Conservation (phyloP, 208 protist genomes). For the Trypanosoma brucei region DNA sequence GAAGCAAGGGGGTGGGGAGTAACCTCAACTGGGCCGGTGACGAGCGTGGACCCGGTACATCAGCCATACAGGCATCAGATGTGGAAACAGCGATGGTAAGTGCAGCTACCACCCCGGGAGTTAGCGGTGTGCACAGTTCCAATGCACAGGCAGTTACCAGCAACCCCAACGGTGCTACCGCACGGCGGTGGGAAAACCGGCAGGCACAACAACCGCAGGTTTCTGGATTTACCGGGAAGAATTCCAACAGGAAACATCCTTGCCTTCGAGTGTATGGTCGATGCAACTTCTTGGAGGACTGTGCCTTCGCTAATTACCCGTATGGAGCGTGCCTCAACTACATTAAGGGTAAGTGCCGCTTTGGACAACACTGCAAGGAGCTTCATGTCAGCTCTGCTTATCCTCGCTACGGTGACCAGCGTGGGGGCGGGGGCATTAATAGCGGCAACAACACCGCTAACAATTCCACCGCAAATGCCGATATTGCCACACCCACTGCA, state of each 20-base stretch:
- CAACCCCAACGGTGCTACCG: slow-evolving; percentile 9
- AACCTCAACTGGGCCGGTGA: slow-evolving; percentile 22
- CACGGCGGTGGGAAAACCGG: slow-evolving; percentile 20
- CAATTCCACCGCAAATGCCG: neutral
- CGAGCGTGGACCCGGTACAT: slow-evolving; percentile 3
- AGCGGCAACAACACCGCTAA: slow-evolving; percentile 7
- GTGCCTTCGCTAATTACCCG: slow-evolving; percentile 84
- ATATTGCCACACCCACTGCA: neutral
- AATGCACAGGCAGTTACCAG: neutral
- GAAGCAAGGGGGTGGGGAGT: neutral
- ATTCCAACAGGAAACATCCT: slow-evolving; percentile 46
- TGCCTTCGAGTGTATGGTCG: slow-evolving; percentile 85
- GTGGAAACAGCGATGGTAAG: slow-evolving; percentile 23
- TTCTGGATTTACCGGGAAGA: slow-evolving; percentile 2
- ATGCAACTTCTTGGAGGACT: slow-evolving; percentile 88
- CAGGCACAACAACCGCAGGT: slow-evolving; percentile 6
- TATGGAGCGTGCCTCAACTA: slow-evolving; percentile 86
- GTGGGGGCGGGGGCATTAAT: slow-evolving; percentile 5
- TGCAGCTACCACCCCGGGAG: slow-evolving; percentile 9
- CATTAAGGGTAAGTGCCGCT: slow-evolving; percentile 90
- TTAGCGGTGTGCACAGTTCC: slow-evolving; percentile 15
- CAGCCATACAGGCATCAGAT: slow-evolving; percentile 20
- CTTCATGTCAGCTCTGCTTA: slow-evolving; percentile 71
- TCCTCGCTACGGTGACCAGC: slow-evolving; percentile 27
- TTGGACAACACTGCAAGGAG: slow-evolving; percentile 80